These are phyloP conservation scores for Saccharomyces hybrid DNA, from an alignment of 1,139 yeast species.

Conservation along the genomic window DNA sequence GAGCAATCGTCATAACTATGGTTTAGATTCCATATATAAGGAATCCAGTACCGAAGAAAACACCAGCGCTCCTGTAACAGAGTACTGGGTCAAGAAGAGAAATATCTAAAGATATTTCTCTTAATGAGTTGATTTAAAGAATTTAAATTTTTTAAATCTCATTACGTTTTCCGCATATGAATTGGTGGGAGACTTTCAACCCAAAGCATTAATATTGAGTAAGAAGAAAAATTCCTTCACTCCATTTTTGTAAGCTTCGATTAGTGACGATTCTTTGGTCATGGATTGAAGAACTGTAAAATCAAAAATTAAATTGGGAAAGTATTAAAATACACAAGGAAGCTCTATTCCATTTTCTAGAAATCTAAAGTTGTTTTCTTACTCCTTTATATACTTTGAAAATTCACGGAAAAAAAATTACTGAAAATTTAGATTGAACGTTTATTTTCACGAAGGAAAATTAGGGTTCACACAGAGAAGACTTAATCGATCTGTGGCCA, in stretches of 20 bases:
- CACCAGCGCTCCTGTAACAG: constrained; percentile 12
- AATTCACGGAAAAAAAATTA: background rate
- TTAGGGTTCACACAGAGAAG: constrained; percentile 1
- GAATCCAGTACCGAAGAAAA: constrained; percentile 53
- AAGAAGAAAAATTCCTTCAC: constrained; percentile 7
- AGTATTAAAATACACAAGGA: background rate
- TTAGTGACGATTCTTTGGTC: constrained; percentile 64
- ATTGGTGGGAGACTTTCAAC: constrained; percentile 89
- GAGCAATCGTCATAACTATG: constrained; percentile 74
- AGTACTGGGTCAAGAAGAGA: constrained; percentile 12
- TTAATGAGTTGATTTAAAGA: constrained; percentile 33
- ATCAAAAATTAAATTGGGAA: background rate
- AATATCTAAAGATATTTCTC: constrained; percentile 1
- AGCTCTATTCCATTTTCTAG: no score
- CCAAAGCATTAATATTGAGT: constrained; percentile 51
- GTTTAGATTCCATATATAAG: constrained; percentile 42
- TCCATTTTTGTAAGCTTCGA: constrained; percentile 67
- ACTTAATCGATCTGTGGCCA: background rate
- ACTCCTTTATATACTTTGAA: background rate
- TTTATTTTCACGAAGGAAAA: background rate
- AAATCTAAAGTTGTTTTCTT: background rate
- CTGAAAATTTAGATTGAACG: background rate
- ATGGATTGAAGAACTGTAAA: constrained; percentile 20
- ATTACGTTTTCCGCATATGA: constrained; percentile 41
- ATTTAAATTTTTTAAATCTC: constrained; percentile 34